Base-by-base conservation (phyloP, 352 stramenopile genomes). In the Globisporangium megalacanthum region DNA sequence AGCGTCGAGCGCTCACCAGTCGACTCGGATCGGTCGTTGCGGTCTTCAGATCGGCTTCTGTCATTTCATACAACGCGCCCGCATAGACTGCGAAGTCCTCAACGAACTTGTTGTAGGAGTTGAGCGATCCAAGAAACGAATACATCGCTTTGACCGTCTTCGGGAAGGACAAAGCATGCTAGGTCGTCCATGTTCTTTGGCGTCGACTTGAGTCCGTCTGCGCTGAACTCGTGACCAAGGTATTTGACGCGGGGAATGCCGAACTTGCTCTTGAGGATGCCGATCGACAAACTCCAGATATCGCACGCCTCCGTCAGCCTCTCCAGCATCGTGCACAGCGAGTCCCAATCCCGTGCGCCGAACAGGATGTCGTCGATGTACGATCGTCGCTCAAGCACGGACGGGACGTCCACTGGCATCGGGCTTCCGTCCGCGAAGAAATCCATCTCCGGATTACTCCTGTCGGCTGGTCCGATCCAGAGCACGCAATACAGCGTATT, bases 331-430 rank as follows among this genome's bases (percentile, higher is more conserved):
- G 54, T 33, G 46, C 60, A 65, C 9, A 71, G 19, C 0, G 51
- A 39, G 22, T 64, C 49, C 57, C 58, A 72, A 49, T 47, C 6
- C 3, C 33, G 5, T n/a, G 25, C 48, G 3, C 19, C 29, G 20
- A 72, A 22, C 19, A 65, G n/a, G 35, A 72, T 65, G 48, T 72
- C 65, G 33, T 72, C 65, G 49, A 68, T 68, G 25, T 68, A 72
- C 0, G 60, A 72, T n/a, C 64, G 36, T n/a, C n/a, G n/a, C n/a
- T n/a, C n/a, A n/a, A n/a, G n/a, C n/a, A n/a, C n/a, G n/a, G n/a
- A n/a, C n/a, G n/a, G n/a, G n/a, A n/a, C n/a, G n/a, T n/a, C n/a
- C n/a, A n/a, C n/a, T n/a, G n/a, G n/a, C n/a, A n/a, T n/a, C n/a
- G n/a, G n/a, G n/a, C n/a, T n/a, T n/a, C n/a, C n/a, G n/a, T n/a